phyloP scores from a whole-genome alignment of 1,284 basidiomycete species.

The Ganoderma boninense region DNA sequence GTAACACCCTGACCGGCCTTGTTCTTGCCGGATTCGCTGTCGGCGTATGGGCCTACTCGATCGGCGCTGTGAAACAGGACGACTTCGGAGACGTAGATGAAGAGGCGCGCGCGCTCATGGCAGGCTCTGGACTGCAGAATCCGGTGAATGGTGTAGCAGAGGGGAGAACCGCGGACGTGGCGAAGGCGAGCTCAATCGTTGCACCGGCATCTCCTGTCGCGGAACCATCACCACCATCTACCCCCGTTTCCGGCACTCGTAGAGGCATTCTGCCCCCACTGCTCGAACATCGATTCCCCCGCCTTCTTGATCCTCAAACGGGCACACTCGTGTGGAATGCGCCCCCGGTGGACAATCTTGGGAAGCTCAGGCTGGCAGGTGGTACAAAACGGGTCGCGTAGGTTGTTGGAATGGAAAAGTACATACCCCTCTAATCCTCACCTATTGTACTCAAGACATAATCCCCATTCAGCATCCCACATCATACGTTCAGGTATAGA shows the following conservation, averaged over 20 bases:
- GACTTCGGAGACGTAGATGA: slow-evolving; percentile 88
- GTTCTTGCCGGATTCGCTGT: slow-evolving; percentile 79
- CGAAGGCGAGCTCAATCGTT: slow-evolving; percentile 2
- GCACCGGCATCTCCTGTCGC: background rate
- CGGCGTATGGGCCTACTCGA: slow-evolving; percentile 93
- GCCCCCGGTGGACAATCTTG: slow-evolving; percentile 68
- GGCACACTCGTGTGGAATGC: slow-evolving; percentile 76
- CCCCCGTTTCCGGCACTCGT: slow-evolving; percentile 20
- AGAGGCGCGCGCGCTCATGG: slow-evolving; percentile 65
- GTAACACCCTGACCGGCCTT: slow-evolving; percentile 84
- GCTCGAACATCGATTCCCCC: slow-evolving; percentile 56
- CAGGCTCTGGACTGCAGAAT: slow-evolving; percentile 46
- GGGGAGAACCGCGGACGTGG: slow-evolving; percentile 24
- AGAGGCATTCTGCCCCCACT: slow-evolving; percentile 55
- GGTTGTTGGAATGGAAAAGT: slow-evolving; percentile 18
- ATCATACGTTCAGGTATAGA: background rate
- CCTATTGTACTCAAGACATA: slow-evolving; percentile 29
- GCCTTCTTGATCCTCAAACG: slow-evolving; percentile 61
- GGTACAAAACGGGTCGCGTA: slow-evolving; percentile 20
- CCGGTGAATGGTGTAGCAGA: slow-evolving; percentile 35
- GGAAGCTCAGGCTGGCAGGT: slow-evolving; percentile 41
- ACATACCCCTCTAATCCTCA: slow-evolving; percentile 14
- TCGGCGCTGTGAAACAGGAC: slow-evolving; percentile 93
- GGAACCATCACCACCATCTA: slow-evolving; percentile 12
- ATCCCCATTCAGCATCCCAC: slow-evolving; percentile 18